Percentiles rank a stretch among this genome's conserved stretches.
These are phyloP conservation scores for Fusarium denticulatum DNA, from an alignment of 2,329 filamentous ascomycete species.

Conservation along the genomic window DNA sequence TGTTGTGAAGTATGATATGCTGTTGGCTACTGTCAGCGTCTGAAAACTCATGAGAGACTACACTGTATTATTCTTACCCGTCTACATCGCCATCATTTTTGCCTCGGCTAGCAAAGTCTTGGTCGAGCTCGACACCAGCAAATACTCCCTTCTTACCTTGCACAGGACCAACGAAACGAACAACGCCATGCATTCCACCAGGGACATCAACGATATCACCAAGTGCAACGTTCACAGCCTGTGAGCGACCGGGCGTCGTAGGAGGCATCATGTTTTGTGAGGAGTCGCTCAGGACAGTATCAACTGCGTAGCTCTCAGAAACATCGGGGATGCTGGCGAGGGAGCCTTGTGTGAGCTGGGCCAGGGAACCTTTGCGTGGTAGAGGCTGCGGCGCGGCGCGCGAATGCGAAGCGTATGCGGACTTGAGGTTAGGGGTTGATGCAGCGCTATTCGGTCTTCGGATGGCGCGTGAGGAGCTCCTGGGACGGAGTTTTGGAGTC, in stretches of 20 bases:
- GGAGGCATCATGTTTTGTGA: slow-evolving; percentile 61
- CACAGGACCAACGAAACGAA: slow-evolving; percentile 89
- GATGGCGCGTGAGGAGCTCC: slow-evolving; percentile 51
- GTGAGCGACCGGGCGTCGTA: slow-evolving; percentile 63
- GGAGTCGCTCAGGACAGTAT: slow-evolving; percentile 57
- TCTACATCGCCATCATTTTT: slow-evolving; percentile 98
- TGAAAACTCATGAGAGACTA: not conserved
- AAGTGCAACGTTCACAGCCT: slow-evolving; percentile 68
- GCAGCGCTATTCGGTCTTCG: slow-evolving; percentile 59
- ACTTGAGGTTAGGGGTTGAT: slow-evolving; percentile 69
- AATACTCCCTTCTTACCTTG: slow-evolving; percentile 91
- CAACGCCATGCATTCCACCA: slow-evolving; percentile 88
- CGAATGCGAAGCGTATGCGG: slow-evolving; percentile 61
- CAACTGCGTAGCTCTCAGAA: slow-evolving; percentile 69
- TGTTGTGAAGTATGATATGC: slow-evolving; percentile 83
- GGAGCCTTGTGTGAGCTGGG: slow-evolving; percentile 71
- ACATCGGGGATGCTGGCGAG: slow-evolving; percentile 74
- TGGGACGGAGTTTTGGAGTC: slow-evolving; percentile 34
- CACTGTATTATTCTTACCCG: slow-evolving; percentile 67
- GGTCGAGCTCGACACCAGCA: slow-evolving; percentile 87
- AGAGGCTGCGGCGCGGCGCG: slow-evolving; percentile 60
- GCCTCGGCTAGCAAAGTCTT: slow-evolving; percentile 81
- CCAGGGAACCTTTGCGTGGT: slow-evolving; percentile 76
- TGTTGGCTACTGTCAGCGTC: slow-evolving; percentile 44
- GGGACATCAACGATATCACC: slow-evolving; percentile 92